phyloP scores from a whole-genome alignment of 2,329 filamentous ascomycete species.

The Arachnomyces sp. region DNA sequence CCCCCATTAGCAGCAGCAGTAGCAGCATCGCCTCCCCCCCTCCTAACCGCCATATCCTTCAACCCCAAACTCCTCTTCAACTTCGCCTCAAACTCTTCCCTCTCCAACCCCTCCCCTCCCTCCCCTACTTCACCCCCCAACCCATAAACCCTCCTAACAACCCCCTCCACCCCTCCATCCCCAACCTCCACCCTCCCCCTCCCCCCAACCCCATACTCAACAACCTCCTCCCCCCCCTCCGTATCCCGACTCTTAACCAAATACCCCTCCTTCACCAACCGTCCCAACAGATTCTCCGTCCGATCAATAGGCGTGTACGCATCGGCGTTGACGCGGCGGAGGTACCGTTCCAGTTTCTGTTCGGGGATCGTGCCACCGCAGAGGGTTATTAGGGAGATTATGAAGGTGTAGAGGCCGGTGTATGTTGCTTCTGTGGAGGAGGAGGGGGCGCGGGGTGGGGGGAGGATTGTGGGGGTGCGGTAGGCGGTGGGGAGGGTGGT shows the following conservation, averaged over 20 bases:
- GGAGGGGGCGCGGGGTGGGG: slow-evolving; percentile 59
- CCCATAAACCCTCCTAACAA: slow-evolving; percentile 55
- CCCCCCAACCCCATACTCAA: slow-evolving; percentile 78
- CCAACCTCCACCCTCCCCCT: slow-evolving; percentile 80
- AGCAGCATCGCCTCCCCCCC: not conserved
- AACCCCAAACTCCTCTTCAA: slow-evolving; percentile 56
- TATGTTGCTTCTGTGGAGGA: slow-evolving; percentile 67
- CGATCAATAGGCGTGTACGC: slow-evolving; percentile 65
- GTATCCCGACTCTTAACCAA: slow-evolving; percentile 64
- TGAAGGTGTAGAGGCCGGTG: slow-evolving; percentile 67
- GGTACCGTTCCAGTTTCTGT: slow-evolving; percentile 65
- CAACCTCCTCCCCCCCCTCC: slow-evolving; percentile 61
- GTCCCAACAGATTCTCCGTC: slow-evolving; percentile 65
- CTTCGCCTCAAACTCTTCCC: slow-evolving; percentile 49
- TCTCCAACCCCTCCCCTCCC: slow-evolving; percentile 16
- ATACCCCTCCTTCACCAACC: slow-evolving; percentile 75
- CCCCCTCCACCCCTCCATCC: slow-evolving; percentile 60
- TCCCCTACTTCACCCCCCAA: slow-evolving; percentile 12
- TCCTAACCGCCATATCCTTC: slow-evolving; percentile 12
- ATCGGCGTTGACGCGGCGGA: slow-evolving; percentile 66
- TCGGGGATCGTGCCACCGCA: slow-evolving; percentile 67
- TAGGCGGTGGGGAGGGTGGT: slow-evolving; percentile 63
- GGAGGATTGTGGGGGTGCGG: slow-evolving; percentile 57
- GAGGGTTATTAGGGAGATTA: slow-evolving; percentile 69
- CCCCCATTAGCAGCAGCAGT: slow-evolving; percentile 2